phyloP scores from a whole-genome alignment of 1,139 yeast genomes.

The Taiozyma onychis region DNA sequence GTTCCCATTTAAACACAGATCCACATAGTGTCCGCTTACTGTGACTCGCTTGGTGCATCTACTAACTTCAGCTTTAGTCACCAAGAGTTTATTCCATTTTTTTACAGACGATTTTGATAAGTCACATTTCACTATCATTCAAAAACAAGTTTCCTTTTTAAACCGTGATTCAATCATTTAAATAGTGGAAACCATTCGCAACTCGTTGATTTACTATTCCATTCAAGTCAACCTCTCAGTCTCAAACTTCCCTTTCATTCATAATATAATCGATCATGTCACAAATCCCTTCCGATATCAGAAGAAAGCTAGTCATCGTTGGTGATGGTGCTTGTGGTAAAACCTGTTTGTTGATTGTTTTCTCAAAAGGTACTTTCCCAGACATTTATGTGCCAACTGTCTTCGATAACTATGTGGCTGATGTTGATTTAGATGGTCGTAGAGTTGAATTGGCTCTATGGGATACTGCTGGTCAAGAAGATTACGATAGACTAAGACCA shows the following conservation, averaged over 20 bases:
- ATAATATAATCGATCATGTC: slow-evolving; percentile 16
- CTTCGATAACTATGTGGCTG: slow-evolving; percentile 91
- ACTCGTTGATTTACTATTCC: not conserved
- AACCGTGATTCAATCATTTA: not conserved
- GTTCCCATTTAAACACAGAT: not conserved
- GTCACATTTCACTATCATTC: not conserved
- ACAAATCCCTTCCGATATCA: slow-evolving; percentile 47
- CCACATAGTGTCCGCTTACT: not conserved
- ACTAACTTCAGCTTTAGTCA: not conserved
- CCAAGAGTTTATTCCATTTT: not conserved
- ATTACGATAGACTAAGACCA: slow-evolving; percentile 92
- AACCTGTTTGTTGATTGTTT: slow-evolving; percentile 77
- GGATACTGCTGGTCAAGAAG: slow-evolving; percentile 99
- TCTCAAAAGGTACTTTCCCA: slow-evolving; percentile 94
- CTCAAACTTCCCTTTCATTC: not conserved
- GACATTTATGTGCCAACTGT: slow-evolving; percentile 95
- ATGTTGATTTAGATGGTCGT: slow-evolving; percentile 91
- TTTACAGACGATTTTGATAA: not conserved
- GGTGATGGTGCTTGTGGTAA: slow-evolving; percentile 91
- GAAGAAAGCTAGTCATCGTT: slow-evolving; percentile 77
- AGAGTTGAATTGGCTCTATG: slow-evolving; percentile 90
- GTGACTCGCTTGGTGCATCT: not conserved
- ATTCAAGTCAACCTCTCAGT: not conserved
- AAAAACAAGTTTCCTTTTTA: not conserved
- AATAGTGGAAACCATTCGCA: not conserved